These are phyloP conservation scores for Termitomyces sp. DNA, from an alignment of 768 basidiomycete species.

Conservation along the genomic window DNA sequence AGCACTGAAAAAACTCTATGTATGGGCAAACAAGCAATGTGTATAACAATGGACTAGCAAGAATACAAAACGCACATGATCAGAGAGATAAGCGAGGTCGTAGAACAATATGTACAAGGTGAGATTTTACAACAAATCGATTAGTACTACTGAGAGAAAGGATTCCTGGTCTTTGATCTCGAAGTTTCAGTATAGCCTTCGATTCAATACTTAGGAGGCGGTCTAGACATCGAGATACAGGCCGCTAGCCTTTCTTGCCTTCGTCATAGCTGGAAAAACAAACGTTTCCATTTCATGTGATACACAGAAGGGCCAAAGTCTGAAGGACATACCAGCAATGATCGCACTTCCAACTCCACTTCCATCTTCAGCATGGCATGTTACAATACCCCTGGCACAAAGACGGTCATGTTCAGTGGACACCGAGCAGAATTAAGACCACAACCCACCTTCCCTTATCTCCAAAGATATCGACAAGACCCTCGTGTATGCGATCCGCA, in stretches of 20 bases:
- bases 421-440: neutral
- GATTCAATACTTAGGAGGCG: neutral
- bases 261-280: conserved; percentile 73
- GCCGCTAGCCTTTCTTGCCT: conserved; percentile 66
- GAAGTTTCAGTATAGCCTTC: neutral
- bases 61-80: conserved; percentile 3
- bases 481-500: conserved; percentile 88
- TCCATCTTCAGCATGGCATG: conserved; percentile 84
- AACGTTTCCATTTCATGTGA: neutral
- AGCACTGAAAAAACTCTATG: neutral
- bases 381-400: conserved; percentile 54
- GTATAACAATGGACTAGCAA: neutral
- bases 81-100: neutral
- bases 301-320: neutral
- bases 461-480: conserved; percentile 90
- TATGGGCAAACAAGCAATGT: neutral
- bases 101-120: neutral
- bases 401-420: neutral
- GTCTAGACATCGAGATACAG: conserved; percentile 46
- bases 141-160: neutral
- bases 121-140: conserved; percentile 4
- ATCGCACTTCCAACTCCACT: conserved; percentile 96
- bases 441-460: conserved; percentile 81
- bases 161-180: neutral
- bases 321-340: conserved; percentile 56